Conservation (phyloP, 768 basidiomycete genomes). For the Boletus rufocinnamomeus region DNA sequence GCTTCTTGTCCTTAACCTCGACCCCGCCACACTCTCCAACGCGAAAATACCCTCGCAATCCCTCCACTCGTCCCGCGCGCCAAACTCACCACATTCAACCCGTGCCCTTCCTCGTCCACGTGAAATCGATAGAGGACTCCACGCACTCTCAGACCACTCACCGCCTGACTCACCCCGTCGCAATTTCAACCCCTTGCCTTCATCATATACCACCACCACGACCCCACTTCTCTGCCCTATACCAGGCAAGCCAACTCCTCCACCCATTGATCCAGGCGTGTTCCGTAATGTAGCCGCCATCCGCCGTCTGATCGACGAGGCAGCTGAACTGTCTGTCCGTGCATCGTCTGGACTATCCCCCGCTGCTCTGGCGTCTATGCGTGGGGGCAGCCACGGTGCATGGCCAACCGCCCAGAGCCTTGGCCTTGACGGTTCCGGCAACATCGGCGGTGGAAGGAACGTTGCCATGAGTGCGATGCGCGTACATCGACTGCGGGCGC, state of each 20-base stretch:
- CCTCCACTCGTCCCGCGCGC: constrained; percentile 31
- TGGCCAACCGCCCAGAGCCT: constrained; percentile 68
- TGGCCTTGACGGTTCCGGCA: constrained; percentile 61
- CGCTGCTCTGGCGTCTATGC: constrained; percentile 68
- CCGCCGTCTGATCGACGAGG: constrained; percentile 84
- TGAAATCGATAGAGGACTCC: constrained; percentile 48
- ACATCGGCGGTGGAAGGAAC: constrained; percentile 61
- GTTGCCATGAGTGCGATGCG: constrained; percentile 85
- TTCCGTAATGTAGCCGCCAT: constrained; percentile 76
- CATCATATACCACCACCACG: constrained; percentile 32
- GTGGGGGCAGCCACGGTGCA: constrained; percentile 44
- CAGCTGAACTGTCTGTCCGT: constrained; percentile 83
- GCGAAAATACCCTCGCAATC: constrained; percentile 46
- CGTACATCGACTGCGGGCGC: constrained; percentile 73
- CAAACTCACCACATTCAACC: background rate
- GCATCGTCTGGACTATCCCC: constrained; percentile 84
- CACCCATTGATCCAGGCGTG: constrained; percentile 88
- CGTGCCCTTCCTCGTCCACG: constrained; percentile 28
- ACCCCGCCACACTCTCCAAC: constrained; percentile 62
- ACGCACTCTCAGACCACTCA: constrained; percentile 36
- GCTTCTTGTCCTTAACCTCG: constrained; percentile 73
- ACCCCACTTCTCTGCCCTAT: constrained; percentile 54
- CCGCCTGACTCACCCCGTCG: constrained; percentile 49
- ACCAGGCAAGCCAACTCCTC: constrained; percentile 71
- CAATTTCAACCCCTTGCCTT: constrained; percentile 38